Evolutionary conservation across 2,329 filamentous ascomycete genomes (phyloP).

Genomic region (Monosporascus sp.): DNA sequence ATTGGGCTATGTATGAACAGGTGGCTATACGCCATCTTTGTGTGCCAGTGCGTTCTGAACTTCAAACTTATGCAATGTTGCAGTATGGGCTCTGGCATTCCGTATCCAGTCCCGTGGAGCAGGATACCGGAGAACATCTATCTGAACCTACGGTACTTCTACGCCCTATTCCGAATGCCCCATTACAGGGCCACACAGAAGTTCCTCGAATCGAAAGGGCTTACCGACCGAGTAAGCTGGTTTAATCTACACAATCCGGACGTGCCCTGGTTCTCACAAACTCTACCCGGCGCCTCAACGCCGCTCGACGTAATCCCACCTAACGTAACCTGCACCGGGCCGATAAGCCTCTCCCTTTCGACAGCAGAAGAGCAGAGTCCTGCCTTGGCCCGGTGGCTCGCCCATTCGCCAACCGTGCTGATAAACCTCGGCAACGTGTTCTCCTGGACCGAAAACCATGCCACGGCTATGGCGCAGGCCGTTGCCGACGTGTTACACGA

Average conservation of each 20-base stretch:
- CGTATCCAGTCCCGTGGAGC: slow-evolving; percentile 13
- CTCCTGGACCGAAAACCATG: slow-evolving; percentile 14
- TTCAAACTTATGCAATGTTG: no score
- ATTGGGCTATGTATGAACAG: no score
- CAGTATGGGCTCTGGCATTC: slow-evolving; percentile 13
- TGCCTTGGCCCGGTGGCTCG: slow-evolving; percentile 9
- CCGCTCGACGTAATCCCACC: slow-evolving; percentile 11
- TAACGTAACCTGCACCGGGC: slow-evolving; percentile 13
- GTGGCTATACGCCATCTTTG: no score
- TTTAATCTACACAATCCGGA: slow-evolving; percentile 4
- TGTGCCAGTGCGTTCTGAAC: no score
- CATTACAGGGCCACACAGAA: neutral
- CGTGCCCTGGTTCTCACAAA: slow-evolving; percentile 11
- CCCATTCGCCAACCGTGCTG: slow-evolving; percentile 17
- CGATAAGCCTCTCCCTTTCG: slow-evolving; percentile 9
- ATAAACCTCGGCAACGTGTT: slow-evolving; percentile 21
- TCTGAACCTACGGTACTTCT: slow-evolving; percentile 8
- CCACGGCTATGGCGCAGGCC: slow-evolving; percentile 20
- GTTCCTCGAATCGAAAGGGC: slow-evolving; percentile 9
- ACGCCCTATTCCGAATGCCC: slow-evolving; percentile 6
- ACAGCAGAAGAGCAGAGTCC: slow-evolving; percentile 7
- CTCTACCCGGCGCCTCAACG: slow-evolving; percentile 8
- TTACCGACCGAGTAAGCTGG: slow-evolving; percentile 5
- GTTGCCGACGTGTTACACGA: slow-evolving; percentile 14
- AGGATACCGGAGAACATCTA: slow-evolving; percentile 13